Conservation (phyloP, 176 grass and related monocot species). For the Aechmea fasciata region DNA sequence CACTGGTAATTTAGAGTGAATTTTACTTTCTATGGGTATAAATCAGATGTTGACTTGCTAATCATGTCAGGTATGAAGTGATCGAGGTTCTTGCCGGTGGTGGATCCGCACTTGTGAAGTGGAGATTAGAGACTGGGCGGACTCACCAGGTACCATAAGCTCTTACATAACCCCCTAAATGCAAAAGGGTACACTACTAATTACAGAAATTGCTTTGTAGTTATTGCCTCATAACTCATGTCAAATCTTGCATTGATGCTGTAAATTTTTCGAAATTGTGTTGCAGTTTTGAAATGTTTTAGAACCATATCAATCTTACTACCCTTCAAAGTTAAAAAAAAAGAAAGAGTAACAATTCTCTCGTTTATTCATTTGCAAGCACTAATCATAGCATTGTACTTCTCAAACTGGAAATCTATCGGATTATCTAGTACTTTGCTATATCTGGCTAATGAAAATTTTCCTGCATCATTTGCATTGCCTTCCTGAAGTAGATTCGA, state of each 20-base stretch:
- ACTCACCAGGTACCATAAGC: conserved; percentile 68
- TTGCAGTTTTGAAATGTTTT: background rate
- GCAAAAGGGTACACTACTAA: background rate
- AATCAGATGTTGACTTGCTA: background rate
- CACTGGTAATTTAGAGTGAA: background rate
- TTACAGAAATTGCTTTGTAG: too few species aligned
- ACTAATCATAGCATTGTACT: background rate
- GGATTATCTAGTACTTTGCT: background rate
- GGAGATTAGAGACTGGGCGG: conserved; percentile 86
- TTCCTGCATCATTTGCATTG: background rate
- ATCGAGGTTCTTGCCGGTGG: conserved; percentile 52
- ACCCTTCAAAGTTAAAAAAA: background rate
- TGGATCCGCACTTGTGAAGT: conserved; percentile 71
- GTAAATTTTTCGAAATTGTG: background rate
- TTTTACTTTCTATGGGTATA: background rate
- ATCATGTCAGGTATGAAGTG: conserved; percentile 66
- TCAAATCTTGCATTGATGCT: background rate
- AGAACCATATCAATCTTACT: background rate
- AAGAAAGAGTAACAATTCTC: background rate
- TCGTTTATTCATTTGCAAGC: conserved; percentile 2
- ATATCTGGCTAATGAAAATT: background rate
- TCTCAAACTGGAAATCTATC: too few species aligned
- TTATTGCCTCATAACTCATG: background rate
- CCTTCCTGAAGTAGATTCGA: conserved; percentile 37
- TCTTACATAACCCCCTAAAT: background rate